phyloP scores from a whole-genome alignment of 352 stramenopile species.

The Thalassiosira sp. region DNA sequence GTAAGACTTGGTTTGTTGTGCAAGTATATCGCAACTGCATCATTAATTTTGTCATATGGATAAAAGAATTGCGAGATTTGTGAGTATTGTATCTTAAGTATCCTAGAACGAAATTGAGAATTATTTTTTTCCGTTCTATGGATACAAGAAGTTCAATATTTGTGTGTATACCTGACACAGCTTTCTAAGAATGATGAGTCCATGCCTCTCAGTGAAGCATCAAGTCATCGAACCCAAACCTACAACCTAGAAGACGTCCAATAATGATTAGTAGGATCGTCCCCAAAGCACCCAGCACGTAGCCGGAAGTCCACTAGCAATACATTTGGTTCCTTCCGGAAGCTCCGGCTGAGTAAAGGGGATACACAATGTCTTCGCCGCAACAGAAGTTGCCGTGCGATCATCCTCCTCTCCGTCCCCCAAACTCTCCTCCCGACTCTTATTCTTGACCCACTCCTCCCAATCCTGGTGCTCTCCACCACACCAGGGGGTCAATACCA shows the following conservation, averaged over 20 bases:
- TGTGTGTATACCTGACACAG: not conserved
- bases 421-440: slow-evolving; percentile 84
- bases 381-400: slow-evolving; percentile 88
- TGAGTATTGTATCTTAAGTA: no score
- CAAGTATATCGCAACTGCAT: no score
- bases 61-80: no score
- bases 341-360: slow-evolving; percentile 94
- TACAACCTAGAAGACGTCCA: not conserved
- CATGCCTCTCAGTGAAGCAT: not conserved
- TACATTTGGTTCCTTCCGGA: slow-evolving; percentile 93
- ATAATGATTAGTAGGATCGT: slow-evolving; percentile 87
- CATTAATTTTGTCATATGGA: no score
- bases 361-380: slow-evolving; percentile 99
- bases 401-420: slow-evolving; percentile 81
- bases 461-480: slow-evolving; percentile 89
- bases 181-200: not conserved
- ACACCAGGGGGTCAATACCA: slow-evolving; percentile 97
- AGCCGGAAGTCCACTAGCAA: slow-evolving; percentile 96
- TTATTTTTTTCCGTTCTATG: no score
- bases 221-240: not conserved
- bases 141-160: not conserved
- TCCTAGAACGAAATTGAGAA: no score
- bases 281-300: slow-evolving; percentile 92
- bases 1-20: no score
- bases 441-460: slow-evolving; percentile 91